phyloP scores from a whole-genome alignment of 305 asterid species.

The Plantago coronopus region DNA sequence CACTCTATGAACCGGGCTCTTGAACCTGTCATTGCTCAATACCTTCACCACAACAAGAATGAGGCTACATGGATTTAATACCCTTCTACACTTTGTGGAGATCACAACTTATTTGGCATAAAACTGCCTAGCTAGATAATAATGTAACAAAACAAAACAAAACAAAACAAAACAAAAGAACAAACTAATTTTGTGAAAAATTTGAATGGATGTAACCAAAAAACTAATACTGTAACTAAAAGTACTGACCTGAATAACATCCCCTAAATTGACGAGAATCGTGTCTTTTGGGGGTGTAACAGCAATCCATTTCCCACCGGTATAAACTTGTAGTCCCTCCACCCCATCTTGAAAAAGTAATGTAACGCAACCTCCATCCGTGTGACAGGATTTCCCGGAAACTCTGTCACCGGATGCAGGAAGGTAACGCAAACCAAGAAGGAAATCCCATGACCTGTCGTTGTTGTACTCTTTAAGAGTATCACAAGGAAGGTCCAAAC shows the following conservation, averaged over 20 bases:
- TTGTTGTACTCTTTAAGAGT: slow-evolving; percentile 15
- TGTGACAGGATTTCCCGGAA: slow-evolving; percentile 14
- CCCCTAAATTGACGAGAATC: slow-evolving; percentile 15
- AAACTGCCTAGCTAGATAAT: too few relatives aligned
- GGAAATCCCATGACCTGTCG: not conserved
- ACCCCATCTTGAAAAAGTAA: slow-evolving; percentile 11
- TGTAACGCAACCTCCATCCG: slow-evolving; percentile 1
- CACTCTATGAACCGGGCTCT: not conserved
- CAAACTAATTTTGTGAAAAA: not conserved
- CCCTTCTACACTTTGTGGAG: too few relatives aligned
- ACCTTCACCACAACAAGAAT: not conserved
- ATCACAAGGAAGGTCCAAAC: slow-evolving; percentile 9
- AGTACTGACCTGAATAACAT: slow-evolving; percentile 18
- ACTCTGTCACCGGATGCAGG: slow-evolving; percentile 4
- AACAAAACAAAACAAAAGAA: too few relatives aligned
- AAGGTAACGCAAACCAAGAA: slow-evolving; percentile 9
- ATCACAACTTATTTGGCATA: too few relatives aligned
- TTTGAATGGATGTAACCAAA: too few relatives aligned
- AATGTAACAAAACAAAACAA: too few relatives aligned
- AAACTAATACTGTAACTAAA: too few relatives aligned
- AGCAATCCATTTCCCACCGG: slow-evolving; percentile 17
- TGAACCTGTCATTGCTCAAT: slow-evolving; percentile 2
- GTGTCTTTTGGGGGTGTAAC: slow-evolving; percentile 16
- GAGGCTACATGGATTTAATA: too few relatives aligned
- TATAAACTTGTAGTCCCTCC: slow-evolving; percentile 20